Conservation (phyloP, 2,329 filamentous ascomycete species). For the Penicillium sp. region DNA sequence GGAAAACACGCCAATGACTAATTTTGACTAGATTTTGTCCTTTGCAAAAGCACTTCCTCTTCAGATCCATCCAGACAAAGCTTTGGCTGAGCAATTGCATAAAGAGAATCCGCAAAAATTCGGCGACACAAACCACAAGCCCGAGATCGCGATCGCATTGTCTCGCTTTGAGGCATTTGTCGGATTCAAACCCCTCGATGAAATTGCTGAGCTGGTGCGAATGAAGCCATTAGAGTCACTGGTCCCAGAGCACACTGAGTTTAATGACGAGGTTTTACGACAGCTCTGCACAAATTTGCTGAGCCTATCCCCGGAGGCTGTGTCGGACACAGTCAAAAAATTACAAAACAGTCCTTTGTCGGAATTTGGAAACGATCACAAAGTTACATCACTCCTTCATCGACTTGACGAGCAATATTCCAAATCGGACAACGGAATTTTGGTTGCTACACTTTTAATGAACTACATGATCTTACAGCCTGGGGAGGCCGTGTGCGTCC, state of each 20-base stretch:
- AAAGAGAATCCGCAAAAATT: slow-evolving; percentile 63
- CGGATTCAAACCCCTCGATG: slow-evolving; percentile 64
- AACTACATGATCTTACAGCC: slow-evolving; percentile 61
- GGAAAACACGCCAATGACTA: neutral
- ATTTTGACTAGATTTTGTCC: slow-evolving; percentile 57
- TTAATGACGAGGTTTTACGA: slow-evolving; percentile 58
- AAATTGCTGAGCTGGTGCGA: slow-evolving; percentile 58
- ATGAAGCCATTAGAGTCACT: slow-evolving; percentile 55
- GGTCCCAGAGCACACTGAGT: slow-evolving; percentile 48
- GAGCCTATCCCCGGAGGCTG: slow-evolving; percentile 49
- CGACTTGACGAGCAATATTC: slow-evolving; percentile 64
- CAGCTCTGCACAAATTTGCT: slow-evolving; percentile 56
- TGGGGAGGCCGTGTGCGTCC: slow-evolving; percentile 67
- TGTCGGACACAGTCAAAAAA: slow-evolving; percentile 54
- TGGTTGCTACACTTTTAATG: slow-evolving; percentile 70
- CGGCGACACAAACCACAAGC: slow-evolving; percentile 72
- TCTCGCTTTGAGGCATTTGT: slow-evolving; percentile 70
- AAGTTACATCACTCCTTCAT: slow-evolving; percentile 63
- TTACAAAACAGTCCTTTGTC: slow-evolving; percentile 50
- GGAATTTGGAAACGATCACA: slow-evolving; percentile 51
- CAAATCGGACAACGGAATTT: slow-evolving; percentile 60
- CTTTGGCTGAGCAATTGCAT: slow-evolving; percentile 63
- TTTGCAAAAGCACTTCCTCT: slow-evolving; percentile 71
- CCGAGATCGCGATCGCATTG: slow-evolving; percentile 71
- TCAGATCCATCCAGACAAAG: slow-evolving; percentile 71